These are phyloP conservation scores for Scedosporium boydii DNA, from an alignment of 2,329 filamentous ascomycete genomes.

Conservation along the genomic window DNA sequence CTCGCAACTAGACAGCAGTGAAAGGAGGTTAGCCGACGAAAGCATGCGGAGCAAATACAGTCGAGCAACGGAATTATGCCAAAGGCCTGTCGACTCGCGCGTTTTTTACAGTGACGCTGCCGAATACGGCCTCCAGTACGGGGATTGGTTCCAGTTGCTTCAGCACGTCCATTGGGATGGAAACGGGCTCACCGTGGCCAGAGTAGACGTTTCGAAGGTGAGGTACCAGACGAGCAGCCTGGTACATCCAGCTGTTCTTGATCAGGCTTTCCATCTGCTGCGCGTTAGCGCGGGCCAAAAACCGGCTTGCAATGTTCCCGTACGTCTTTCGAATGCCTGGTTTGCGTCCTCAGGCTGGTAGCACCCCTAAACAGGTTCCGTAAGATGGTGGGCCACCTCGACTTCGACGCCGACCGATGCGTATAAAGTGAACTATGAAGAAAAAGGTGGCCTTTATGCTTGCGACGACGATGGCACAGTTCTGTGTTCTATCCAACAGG, in stretches of 20 bases:
- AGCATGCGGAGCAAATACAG: background rate
- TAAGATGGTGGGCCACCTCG: background rate
- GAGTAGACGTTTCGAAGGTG: slow-evolving; percentile 13
- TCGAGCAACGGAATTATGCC: background rate
- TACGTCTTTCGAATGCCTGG: slow-evolving; percentile 20
- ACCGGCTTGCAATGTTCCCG: slow-evolving; percentile 18
- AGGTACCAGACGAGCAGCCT: slow-evolving; percentile 14
- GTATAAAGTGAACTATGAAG: background rate
- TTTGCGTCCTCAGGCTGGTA: slow-evolving; percentile 17
- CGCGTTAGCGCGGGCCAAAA: slow-evolving; percentile 12
- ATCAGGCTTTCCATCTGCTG: slow-evolving; percentile 23
- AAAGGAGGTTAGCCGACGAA: background rate
- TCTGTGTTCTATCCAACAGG: background rate
- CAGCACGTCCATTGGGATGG: slow-evolving; percentile 21
- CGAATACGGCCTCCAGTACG: slow-evolving; percentile 20
- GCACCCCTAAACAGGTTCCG: background rate
- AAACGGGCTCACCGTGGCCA: slow-evolving; percentile 12
- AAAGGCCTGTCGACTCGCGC: slow-evolving; percentile 11
- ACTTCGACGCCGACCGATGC: background rate
- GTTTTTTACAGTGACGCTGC: slow-evolving; percentile 18
- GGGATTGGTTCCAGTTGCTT: slow-evolving; percentile 19
- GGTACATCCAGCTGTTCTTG: slow-evolving; percentile 27
- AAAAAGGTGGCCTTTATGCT: background rate
- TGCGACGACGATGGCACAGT: background rate
- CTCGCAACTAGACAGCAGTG: slow-evolving; percentile 9